Percentiles rank a stretch among this genome's conserved stretches.
phyloP scores from a whole-genome alignment of 169 alveolate species.

The Eimeria tenella region DNA sequence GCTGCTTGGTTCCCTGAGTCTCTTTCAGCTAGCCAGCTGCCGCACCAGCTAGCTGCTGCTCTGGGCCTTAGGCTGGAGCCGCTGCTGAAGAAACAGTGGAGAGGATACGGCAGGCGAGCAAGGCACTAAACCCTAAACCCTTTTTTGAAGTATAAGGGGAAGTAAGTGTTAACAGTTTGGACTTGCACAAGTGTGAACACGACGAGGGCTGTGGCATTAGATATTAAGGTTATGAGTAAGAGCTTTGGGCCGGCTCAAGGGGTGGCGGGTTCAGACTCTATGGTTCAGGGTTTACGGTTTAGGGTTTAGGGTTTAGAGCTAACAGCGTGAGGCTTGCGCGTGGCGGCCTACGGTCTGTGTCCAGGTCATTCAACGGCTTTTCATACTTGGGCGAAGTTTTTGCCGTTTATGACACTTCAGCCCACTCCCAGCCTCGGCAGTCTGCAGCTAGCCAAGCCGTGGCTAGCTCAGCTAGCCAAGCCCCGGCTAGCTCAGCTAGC shows the following conservation, averaged over 20 bases:
- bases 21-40: not conserved
- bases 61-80: constrained; percentile 6
- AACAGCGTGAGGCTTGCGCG: too few relatives aligned
- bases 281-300: too few relatives aligned
- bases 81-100: not conserved
- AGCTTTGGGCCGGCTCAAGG: too few relatives aligned
- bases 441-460: not conserved
- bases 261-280: too few relatives aligned
- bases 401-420: not conserved
- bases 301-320: too few relatives aligned
- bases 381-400: not conserved
- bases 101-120: constrained; percentile 2
- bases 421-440: not conserved
- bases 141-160: too few relatives aligned
- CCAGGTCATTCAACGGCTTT: constrained; percentile 10
- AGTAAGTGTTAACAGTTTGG: too few relatives aligned
- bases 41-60: not conserved
- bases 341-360: too few relatives aligned
- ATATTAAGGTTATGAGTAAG: too few relatives aligned
- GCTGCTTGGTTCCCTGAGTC: constrained; percentile 34
- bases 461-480: constrained; percentile 12
- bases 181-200: too few relatives aligned
- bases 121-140: not conserved
- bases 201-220: too few relatives aligned
- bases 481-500: not conserved